A percentile compares a stretch with the other conserved stretches of the same genome.
Conservation (phyloP, 176 grass and related monocot species). For the Oryza meyeriana region DNA sequence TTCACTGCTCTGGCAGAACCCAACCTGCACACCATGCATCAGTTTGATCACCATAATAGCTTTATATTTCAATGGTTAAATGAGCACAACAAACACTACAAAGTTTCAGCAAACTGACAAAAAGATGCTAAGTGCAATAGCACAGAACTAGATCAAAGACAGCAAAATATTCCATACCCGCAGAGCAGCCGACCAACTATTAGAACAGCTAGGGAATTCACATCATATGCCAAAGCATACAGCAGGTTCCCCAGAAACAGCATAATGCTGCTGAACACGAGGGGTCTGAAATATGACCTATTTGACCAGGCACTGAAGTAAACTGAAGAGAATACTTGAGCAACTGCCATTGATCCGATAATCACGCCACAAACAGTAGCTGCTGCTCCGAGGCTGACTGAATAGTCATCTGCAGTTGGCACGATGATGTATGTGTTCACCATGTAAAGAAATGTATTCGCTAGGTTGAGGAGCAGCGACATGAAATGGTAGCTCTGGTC, state of each 20-base stretch:
- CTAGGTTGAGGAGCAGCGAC: slow-evolving; percentile 75
- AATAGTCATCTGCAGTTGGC: slow-evolving; percentile 89
- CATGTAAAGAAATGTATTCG: slow-evolving; percentile 91
- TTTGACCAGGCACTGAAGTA: slow-evolving; percentile 98
- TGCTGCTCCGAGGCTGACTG: slow-evolving; percentile 91
- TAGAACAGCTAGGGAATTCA: slow-evolving; percentile 69
- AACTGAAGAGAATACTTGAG: slow-evolving; percentile 98
- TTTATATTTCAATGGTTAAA: neutral
- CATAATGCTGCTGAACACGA: slow-evolving; percentile 92
- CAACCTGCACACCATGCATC: slow-evolving; percentile 51
- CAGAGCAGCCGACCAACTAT: slow-evolving; percentile 75
- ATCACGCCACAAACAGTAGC: slow-evolving; percentile 93
- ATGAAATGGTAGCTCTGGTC: slow-evolving; percentile 72
- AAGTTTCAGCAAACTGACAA: neutral
- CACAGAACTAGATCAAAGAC: neutral
- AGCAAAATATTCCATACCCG: slow-evolving; percentile 48
- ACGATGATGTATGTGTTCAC: slow-evolving; percentile 97
- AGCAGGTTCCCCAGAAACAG: slow-evolving; percentile 69
- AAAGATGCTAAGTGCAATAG: slow-evolving; percentile 14
- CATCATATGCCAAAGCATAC: slow-evolving; percentile 87
- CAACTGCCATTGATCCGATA: slow-evolving; percentile 94
- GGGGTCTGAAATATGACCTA: slow-evolving; percentile 83
- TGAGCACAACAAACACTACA: neutral
- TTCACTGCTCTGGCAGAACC: slow-evolving; percentile 91
- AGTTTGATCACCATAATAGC: slow-evolving; percentile 7